phyloP scores from a whole-genome alignment of 257 asterid species.

The Solanum tacnaense region DNA sequence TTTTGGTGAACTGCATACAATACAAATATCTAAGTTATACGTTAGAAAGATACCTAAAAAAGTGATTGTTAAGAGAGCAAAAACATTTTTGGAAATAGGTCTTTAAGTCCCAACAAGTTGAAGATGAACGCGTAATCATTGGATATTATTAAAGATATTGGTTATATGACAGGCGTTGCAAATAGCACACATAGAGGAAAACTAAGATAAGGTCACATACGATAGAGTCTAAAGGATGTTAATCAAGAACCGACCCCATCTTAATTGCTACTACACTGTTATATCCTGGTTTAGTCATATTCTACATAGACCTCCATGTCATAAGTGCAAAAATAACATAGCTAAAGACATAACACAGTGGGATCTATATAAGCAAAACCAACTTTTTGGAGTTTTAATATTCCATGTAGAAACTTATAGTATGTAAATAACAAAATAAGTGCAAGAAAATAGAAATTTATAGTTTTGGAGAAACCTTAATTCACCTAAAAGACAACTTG shows the following conservation, averaged over 20 bases:
- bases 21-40: not conserved
- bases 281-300: not conserved
- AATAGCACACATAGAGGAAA: not conserved
- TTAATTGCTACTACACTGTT: not conserved
- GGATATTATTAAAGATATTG: not conserved
- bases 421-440: not conserved
- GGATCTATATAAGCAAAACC: not conserved
- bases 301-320: not conserved
- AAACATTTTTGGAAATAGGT: not conserved
- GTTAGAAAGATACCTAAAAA: not conserved
- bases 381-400: not conserved
- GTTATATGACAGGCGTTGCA: too few relatives aligned
- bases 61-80: not conserved
- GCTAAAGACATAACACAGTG: not conserved
- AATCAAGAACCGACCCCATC: not conserved
- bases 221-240: not conserved
- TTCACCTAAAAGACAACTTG: not conserved
- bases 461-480: not conserved
- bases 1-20: not conserved
- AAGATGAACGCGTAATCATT: not conserved
- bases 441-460: not conserved
- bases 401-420: not conserved
- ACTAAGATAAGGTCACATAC: not conserved
- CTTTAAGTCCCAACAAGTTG: not conserved
- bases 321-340: not conserved